These are phyloP conservation scores for Hortiboletus flavorubellus DNA, from an alignment of 768 basidiomycete genomes.

Conservation along the genomic window DNA sequence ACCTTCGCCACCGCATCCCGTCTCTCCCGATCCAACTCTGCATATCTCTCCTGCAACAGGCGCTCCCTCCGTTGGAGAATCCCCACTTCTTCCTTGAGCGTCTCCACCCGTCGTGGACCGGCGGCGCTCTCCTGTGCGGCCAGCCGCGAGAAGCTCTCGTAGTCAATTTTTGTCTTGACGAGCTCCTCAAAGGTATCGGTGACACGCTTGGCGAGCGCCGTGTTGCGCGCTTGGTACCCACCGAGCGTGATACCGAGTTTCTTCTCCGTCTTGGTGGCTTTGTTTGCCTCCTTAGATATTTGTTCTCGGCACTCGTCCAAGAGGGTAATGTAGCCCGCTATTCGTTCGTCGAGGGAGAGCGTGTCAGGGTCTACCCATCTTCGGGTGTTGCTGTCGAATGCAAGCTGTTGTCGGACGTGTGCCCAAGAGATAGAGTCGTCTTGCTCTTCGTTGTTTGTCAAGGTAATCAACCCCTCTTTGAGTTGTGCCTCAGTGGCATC, in stretches of 20 bases:
- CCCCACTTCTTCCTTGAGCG: conserved; percentile 87
- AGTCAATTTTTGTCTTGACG: conserved; percentile 61
- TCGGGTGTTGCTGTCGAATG: conserved; percentile 53
- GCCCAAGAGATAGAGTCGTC: conserved; percentile 73
- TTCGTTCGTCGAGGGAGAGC: conserved; percentile 57
- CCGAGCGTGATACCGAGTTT: conserved; percentile 83
- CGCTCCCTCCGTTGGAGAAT: conserved; percentile 72
- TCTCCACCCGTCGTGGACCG: conserved; percentile 73
- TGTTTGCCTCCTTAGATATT: conserved; percentile 79
- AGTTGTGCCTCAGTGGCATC: conserved; percentile 77
- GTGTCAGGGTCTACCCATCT: conserved; percentile 64
- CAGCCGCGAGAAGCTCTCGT: conserved; percentile 76
- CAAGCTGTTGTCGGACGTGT: conserved; percentile 55
- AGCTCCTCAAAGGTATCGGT: conserved; percentile 69
- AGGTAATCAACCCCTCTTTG: conserved; percentile 66
- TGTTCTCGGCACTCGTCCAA: conserved; percentile 60
- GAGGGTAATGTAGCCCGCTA: conserved; percentile 59
- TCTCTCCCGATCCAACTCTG: conserved; percentile 74
- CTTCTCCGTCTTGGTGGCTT: conserved; percentile 85
- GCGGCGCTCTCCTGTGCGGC: conserved; percentile 67
- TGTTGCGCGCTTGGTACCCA: conserved; percentile 83
- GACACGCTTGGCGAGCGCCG: conserved; percentile 60
- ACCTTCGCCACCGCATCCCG: conserved; percentile 58
- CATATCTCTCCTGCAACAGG: conserved; percentile 76
- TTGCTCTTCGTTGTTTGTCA: conserved; percentile 58